Conservation (phyloP, 129 eudicot species). For the Smallanthus sonchifolius region DNA sequence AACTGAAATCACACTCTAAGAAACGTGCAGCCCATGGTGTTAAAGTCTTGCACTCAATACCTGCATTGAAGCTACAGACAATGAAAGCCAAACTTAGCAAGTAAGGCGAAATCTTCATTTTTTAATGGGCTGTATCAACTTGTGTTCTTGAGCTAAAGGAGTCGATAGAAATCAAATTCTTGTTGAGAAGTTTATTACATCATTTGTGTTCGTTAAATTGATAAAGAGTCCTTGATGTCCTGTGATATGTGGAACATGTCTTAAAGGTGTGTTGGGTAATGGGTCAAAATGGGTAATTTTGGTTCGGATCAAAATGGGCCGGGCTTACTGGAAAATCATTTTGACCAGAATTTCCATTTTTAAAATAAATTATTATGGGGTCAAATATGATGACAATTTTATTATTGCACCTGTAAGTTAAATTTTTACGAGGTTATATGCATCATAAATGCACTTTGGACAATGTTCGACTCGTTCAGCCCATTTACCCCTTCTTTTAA, state of each 20-base stretch:
- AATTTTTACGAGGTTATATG: neutral
- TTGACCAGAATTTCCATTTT: neutral
- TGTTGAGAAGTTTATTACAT: neutral
- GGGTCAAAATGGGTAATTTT: neutral
- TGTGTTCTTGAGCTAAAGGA: neutral
- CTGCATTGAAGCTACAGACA: conserved; percentile 85
- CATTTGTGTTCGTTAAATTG: neutral
- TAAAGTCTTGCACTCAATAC: conserved; percentile 85
- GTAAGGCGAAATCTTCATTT: conserved; percentile 44
- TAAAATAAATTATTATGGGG: neutral
- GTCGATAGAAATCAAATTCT: neutral
- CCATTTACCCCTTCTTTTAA: neutral
- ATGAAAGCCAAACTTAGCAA: conserved; percentile 95
- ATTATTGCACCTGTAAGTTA: neutral
- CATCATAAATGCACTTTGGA: neutral
- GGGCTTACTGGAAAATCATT: neutral
- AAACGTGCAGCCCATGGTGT: conserved; percentile 82
- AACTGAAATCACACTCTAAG: conserved; percentile 78
- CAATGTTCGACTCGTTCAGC: neutral
- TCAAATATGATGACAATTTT: neutral
- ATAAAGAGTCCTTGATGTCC: conserved; percentile 3
- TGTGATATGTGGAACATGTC: neutral
- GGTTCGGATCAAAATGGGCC: neutral
- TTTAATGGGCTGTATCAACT: neutral
- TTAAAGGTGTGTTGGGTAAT: neutral